Conservation (phyloP, 2,329 filamentous ascomycete genomes). For the Zasmidium cellare region DNA sequence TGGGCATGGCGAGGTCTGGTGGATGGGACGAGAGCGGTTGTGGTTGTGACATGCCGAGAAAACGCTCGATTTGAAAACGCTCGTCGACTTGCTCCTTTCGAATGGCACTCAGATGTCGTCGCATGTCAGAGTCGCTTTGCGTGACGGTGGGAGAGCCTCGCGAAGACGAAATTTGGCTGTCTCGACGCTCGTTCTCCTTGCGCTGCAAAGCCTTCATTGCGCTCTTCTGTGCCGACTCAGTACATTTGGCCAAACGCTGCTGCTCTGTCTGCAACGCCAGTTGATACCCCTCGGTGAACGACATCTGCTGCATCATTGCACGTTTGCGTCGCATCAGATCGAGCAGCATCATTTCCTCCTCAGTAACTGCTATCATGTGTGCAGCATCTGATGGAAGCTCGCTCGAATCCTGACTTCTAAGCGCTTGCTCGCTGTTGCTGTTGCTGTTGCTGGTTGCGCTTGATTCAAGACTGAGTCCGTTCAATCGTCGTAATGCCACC, state of each 20-base stretch:
- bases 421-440: constrained; percentile 8
- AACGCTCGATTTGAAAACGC: constrained; percentile 29
- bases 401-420: constrained; percentile 9
- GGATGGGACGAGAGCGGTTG: constrained; percentile 20
- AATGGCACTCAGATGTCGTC: constrained; percentile 27
- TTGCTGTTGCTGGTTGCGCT: constrained; percentile 10
- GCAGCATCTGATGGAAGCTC: constrained; percentile 11
- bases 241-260: constrained; percentile 23
- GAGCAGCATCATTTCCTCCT: constrained; percentile 51
- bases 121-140: constrained; percentile 15
- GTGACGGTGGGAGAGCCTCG: constrained; percentile 9
- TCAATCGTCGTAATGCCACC: constrained; percentile 15
- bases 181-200: constrained; percentile 18
- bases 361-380: constrained; percentile 47
- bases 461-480: constrained; percentile 17
- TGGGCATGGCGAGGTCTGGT: constrained; percentile 4
- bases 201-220: constrained; percentile 25
- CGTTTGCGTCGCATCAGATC: constrained; percentile 53
- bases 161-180: constrained; percentile 14
- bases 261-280: constrained; percentile 37
- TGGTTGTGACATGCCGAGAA: constrained; percentile 26
- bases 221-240: constrained; percentile 23
- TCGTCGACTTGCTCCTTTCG: constrained; percentile 32
- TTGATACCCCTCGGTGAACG: constrained; percentile 39
- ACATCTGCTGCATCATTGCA: constrained; percentile 46